These are phyloP conservation scores for Leishmania tropica DNA, from an alignment of 208 protist genomes.

Conservation along the genomic window DNA sequence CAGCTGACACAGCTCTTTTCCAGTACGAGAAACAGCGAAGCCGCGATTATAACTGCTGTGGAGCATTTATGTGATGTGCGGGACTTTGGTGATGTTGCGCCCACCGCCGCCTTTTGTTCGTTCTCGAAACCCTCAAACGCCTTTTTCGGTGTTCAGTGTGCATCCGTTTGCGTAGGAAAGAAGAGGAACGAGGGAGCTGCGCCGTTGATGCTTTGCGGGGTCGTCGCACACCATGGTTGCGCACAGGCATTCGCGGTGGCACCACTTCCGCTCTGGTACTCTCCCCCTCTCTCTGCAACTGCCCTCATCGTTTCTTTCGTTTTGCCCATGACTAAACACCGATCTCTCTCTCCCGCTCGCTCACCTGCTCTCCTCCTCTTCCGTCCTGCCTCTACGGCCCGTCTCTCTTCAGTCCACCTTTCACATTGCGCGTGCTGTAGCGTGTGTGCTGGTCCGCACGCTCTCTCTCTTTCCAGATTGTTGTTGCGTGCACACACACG, in stretches of 20 bases:
- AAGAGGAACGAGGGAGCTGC: neutral
- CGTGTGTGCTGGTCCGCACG: neutral
- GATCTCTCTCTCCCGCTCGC: neutral
- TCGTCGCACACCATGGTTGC: neutral
- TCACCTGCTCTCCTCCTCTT: neutral
- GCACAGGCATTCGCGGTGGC: neutral
- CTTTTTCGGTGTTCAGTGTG: neutral
- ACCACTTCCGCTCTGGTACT: neutral
- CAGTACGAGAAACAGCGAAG: neutral
- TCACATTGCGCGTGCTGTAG: neutral
- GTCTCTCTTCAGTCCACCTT: neutral
- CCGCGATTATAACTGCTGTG: neutral
- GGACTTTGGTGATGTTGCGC: neutral
- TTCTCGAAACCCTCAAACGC: neutral
- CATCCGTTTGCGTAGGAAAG: neutral
- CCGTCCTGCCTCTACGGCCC: too few species aligned
- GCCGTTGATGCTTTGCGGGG: neutral
- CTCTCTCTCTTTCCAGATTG: neutral
- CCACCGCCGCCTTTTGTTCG: neutral
- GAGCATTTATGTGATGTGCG: neutral
- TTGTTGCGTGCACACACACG: neutral
- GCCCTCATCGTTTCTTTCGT: neutral
- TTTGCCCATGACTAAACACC: neutral
- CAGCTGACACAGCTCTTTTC: neutral
- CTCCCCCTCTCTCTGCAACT: neutral